phyloP scores from a whole-genome alignment of 495 filamentous ascomycete species.

The Penicillium cosmopolitanum region DNA sequence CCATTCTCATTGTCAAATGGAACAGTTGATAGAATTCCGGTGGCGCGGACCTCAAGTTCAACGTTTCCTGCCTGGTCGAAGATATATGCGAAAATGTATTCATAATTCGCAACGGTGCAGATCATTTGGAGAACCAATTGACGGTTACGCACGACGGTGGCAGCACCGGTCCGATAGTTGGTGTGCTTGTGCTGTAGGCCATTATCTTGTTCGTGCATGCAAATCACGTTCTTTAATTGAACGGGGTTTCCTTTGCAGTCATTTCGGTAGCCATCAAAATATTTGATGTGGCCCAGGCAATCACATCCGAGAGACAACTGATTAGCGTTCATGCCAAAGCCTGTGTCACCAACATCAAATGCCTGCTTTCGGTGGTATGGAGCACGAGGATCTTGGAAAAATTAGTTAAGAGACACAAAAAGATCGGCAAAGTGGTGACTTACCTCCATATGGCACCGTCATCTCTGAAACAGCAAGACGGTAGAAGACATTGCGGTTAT shows the following conservation, averaged over 20 bases:
- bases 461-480: conserved; percentile 73
- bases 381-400: conserved; percentile 61
- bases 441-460: conserved; percentile 63
- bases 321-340: conserved; percentile 67
- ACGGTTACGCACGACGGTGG: conserved; percentile 61
- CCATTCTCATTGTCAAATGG: conserved; percentile 65
- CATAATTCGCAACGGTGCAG: conserved; percentile 80
- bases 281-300: conserved; percentile 69
- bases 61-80: conserved; percentile 86
- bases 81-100: conserved; percentile 82
- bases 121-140: conserved; percentile 74
- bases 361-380: conserved; percentile 71
- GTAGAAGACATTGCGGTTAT: conserved; percentile 69
- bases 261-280: conserved; percentile 62
- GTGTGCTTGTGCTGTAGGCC: conserved; percentile 70
- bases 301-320: conserved; percentile 70
- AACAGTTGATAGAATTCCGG: conserved; percentile 82
- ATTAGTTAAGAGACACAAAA: conserved; percentile 1
- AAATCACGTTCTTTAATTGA: conserved; percentile 61
- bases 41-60: conserved; percentile 80
- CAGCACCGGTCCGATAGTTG: conserved; percentile 64
- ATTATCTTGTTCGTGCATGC: conserved; percentile 70
- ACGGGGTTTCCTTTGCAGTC: conserved; percentile 58
- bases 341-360: conserved; percentile 71
- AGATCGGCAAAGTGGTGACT: conserved; percentile 3